phyloP scores from a whole-genome alignment of 2,329 filamentous ascomycete genomes.

The Helminthosporium solani region DNA sequence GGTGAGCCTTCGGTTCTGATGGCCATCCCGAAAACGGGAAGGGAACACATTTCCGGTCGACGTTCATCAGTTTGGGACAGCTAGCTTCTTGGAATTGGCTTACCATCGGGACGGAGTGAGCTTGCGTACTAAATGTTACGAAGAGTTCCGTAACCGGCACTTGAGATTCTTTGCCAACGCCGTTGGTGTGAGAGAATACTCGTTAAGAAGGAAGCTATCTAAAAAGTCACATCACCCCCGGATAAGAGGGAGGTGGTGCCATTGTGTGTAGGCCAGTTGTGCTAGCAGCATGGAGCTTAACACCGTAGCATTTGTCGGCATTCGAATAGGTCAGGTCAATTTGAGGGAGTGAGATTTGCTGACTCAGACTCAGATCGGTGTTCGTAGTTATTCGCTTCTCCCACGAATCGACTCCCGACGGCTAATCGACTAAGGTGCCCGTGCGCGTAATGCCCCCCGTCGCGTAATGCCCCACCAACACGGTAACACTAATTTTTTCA shows the following conservation, averaged over 20 bases:
- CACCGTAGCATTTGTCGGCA: background rate
- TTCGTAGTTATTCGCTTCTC: background rate
- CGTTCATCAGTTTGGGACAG: background rate
- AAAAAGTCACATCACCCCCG: background rate
- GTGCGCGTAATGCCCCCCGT: too few relatives aligned
- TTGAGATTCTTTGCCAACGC: too few relatives aligned
- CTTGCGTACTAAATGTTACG: background rate
- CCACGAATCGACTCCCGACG: background rate
- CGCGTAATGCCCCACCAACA: too few relatives aligned
- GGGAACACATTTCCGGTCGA: slow-evolving; percentile 34
- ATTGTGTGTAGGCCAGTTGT: background rate
- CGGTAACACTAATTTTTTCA: too few relatives aligned
- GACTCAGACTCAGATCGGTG: background rate
- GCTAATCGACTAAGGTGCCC: too few relatives aligned
- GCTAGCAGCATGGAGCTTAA: background rate
- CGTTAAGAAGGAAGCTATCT: too few relatives aligned
- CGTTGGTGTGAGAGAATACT: too few relatives aligned
- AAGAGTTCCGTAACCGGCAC: background rate
- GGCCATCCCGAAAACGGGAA: slow-evolving; percentile 24
- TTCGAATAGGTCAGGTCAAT: background rate
- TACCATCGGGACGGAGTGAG: background rate
- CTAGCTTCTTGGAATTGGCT: background rate
- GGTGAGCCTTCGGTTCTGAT: slow-evolving; percentile 30
- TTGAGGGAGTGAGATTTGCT: background rate
- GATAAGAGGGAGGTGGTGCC: background rate